Evolutionary conservation across 1,139 yeast genomes (phyloP).

Genomic region (Protomyces lactucae-debilis): DNA sequence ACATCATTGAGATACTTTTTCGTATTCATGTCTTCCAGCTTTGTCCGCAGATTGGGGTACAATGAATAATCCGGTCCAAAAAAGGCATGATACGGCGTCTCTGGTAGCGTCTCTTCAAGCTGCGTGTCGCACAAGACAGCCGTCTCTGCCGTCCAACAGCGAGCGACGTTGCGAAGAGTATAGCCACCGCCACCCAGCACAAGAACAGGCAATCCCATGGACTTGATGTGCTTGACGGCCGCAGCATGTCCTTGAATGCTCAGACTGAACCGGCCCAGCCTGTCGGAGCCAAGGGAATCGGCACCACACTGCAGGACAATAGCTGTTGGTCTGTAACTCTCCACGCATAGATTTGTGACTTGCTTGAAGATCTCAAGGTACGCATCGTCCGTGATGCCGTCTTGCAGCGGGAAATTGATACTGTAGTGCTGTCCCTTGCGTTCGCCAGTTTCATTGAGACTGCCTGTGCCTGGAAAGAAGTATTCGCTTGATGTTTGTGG

Average conservation of each 20-base stretch:
- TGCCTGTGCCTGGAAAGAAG: slow-evolving; percentile 95
- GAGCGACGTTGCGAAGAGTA: slow-evolving; percentile 89
- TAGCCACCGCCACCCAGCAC: slow-evolving; percentile 98
- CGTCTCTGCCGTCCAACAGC: slow-evolving; percentile 95
- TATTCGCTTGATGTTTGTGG: slow-evolving; percentile 55
- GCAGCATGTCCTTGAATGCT: slow-evolving; percentile 92
- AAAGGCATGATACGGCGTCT: slow-evolving; percentile 77
- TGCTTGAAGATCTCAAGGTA: slow-evolving; percentile 73
- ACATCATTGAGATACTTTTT: slow-evolving; percentile 80
- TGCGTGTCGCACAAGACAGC: slow-evolving; percentile 76
- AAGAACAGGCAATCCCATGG: slow-evolving; percentile 81
- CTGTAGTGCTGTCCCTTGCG: slow-evolving; percentile 84
- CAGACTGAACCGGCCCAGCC: slow-evolving; percentile 87
- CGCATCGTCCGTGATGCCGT: slow-evolving; percentile 93
- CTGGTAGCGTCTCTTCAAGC: slow-evolving; percentile 70
- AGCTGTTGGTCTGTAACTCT: slow-evolving; percentile 81
- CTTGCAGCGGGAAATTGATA: slow-evolving; percentile 86
- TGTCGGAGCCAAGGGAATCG: slow-evolving; percentile 87
- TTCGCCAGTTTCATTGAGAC: slow-evolving; percentile 77
- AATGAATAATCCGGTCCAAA: slow-evolving; percentile 89
- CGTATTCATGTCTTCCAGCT: slow-evolving; percentile 81
- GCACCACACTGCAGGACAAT: slow-evolving; percentile 97
- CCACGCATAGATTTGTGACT: slow-evolving; percentile 79
- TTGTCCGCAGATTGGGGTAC: slow-evolving; percentile 85
- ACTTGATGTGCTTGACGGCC: slow-evolving; percentile 79